Evolutionary conservation across 352 stramenopile species (phyloP).

Genomic region (Phytophthora sp.): DNA sequence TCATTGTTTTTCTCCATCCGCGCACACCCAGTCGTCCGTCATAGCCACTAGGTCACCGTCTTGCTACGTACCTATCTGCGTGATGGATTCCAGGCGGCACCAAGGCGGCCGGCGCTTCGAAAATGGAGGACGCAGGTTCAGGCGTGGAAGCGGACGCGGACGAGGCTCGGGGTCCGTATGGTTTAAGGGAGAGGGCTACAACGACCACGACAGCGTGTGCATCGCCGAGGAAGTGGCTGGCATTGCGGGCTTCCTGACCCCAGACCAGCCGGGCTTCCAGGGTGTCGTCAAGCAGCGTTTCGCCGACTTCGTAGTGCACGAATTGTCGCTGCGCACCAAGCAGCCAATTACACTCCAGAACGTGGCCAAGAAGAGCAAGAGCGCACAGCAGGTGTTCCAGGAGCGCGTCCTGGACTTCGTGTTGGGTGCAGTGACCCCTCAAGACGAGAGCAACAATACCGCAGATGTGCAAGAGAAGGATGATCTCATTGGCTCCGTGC

Average conservation of each 20-base stretch:
- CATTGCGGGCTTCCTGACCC: conserved; percentile 58
- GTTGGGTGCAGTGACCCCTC: conserved; percentile 8
- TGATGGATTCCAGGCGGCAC: conserved; percentile 33
- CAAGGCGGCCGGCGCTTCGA: conserved; percentile 29
- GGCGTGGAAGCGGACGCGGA: conserved; percentile 5
- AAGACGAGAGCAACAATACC: neutral
- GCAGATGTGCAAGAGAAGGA: conserved; percentile 11
- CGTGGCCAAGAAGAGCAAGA: conserved; percentile 51
- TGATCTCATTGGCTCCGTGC: conserved; percentile 13
- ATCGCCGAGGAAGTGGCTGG: conserved; percentile 70
- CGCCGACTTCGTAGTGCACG: conserved; percentile 87
- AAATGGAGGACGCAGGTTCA: conserved; percentile 28
- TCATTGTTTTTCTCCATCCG: conserved; percentile 14
- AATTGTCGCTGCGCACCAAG: conserved; percentile 42
- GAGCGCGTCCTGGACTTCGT: conserved; percentile 46
- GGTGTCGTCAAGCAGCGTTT: conserved; percentile 84
- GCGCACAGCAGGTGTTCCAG: conserved; percentile 38
- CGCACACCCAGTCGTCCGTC: too few relatives aligned
- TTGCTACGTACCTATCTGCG: neutral
- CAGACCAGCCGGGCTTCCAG: conserved; percentile 52
- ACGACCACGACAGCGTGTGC: conserved; percentile 62
- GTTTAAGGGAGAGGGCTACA: conserved; percentile 73
- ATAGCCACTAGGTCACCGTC: neutral
- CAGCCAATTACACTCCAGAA: conserved; percentile 44
- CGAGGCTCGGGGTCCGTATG: conserved; percentile 29